These are phyloP conservation scores for Nannizziopsis barbatae DNA, from an alignment of 2,329 filamentous ascomycete species.

Conservation along the genomic window DNA sequence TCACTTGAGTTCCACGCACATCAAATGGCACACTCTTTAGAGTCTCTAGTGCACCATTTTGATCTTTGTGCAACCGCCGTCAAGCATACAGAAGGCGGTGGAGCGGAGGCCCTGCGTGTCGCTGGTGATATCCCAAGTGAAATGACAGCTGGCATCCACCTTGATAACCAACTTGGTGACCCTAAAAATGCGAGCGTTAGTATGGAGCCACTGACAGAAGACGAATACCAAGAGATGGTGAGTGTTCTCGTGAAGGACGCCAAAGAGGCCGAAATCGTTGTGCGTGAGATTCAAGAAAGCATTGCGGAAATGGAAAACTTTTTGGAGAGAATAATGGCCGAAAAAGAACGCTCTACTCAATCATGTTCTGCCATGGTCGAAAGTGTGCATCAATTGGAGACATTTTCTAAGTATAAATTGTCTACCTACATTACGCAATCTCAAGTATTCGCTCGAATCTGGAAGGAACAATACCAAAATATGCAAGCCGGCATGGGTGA, in stretches of 20 bases:
- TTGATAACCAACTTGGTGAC: slow-evolving; percentile 24
- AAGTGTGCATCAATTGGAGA: slow-evolving; percentile 56
- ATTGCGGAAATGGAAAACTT: slow-evolving; percentile 66
- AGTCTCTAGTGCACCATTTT: slow-evolving; percentile 75
- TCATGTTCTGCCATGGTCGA: slow-evolving; percentile 49
- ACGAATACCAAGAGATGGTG: slow-evolving; percentile 74
- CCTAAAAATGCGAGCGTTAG: slow-evolving; percentile 32
- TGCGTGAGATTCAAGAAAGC: slow-evolving; percentile 59
- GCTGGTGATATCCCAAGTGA: slow-evolving; percentile 50
- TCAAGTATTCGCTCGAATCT: slow-evolving; percentile 43
- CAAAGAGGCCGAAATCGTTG: slow-evolving; percentile 50
- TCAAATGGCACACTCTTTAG: slow-evolving; percentile 68
- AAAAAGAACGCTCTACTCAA: slow-evolving; percentile 47
- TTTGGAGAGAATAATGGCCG: slow-evolving; percentile 51
- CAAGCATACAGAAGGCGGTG: slow-evolving; percentile 74
- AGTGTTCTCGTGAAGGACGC: slow-evolving; percentile 54
- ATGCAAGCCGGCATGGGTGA: slow-evolving; percentile 61
- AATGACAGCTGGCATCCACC: slow-evolving; percentile 30
- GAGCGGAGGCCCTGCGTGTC: slow-evolving; percentile 54
- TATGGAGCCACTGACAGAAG: slow-evolving; percentile 60
- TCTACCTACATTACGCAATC: slow-evolving; percentile 41
- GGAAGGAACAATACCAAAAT: slow-evolving; percentile 61
- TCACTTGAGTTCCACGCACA: slow-evolving; percentile 63
- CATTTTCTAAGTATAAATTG: slow-evolving; percentile 52
- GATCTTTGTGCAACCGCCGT: slow-evolving; percentile 88